phyloP scores from a whole-genome alignment of 2,329 filamentous ascomycete species.

The Hypoxylon sp. region DNA sequence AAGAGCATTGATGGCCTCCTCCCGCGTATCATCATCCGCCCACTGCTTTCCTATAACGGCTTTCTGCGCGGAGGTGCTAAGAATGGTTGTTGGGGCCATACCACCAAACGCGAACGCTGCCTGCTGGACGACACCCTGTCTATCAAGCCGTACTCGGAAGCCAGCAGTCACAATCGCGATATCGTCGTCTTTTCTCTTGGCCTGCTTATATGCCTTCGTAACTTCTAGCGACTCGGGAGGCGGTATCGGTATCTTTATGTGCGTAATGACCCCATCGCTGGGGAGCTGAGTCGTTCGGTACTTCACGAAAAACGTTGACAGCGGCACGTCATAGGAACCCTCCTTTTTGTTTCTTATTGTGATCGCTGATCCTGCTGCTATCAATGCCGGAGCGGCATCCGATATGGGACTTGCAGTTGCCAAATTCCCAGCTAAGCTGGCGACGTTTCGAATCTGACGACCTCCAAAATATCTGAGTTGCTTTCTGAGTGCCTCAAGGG shows the following conservation, averaged over 20 bases:
- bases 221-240: conserved; percentile 77
- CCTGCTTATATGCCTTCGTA: conserved; percentile 89
- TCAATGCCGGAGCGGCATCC: conserved; percentile 89
- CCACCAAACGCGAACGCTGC: conserved; percentile 87
- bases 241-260: conserved; percentile 76
- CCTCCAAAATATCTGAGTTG: conserved; percentile 93
- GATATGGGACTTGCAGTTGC: conserved; percentile 94
- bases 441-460: conserved; percentile 90
- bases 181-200: conserved; percentile 95
- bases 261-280: conserved; percentile 80
- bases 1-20: conserved; percentile 83
- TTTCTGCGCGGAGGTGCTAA: conserved; percentile 75
- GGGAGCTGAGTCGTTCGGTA: conserved; percentile 85
- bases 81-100: conserved; percentile 87
- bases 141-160: conserved; percentile 73
- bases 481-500: conserved; percentile 85
- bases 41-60: conserved; percentile 79
- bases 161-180: conserved; percentile 95
- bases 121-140: conserved; percentile 71
- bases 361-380: conserved; percentile 80
- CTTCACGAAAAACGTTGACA: conserved; percentile 87
- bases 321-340: conserved; percentile 77
- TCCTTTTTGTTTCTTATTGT: conserved; percentile 76
- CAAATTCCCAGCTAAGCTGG: conserved; percentile 89
- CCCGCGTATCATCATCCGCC: conserved; percentile 78